phyloP scores from a whole-genome alignment of 257 asterid genomes.

The Ehretia macrophylla region DNA sequence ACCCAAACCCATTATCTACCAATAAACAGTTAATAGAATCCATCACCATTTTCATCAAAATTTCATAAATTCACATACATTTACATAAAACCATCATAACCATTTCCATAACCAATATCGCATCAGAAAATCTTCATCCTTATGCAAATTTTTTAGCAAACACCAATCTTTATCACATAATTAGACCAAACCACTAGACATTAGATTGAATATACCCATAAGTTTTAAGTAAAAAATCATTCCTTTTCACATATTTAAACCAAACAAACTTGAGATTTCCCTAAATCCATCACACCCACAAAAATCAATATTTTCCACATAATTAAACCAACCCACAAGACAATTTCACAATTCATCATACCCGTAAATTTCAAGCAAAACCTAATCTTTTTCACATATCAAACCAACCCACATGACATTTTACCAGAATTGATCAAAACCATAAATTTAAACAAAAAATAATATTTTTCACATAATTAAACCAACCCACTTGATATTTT shows the following conservation, averaged over 20 bases:
- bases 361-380: neutral
- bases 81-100: neutral
- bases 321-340: neutral
- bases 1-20: neutral
- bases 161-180: neutral
- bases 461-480: neutral
- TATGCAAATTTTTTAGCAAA: neutral
- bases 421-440: neutral
- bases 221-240: neutral
- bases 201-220: neutral
- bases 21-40: neutral
- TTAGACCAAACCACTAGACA: neutral
- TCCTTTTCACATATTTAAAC: neutral
- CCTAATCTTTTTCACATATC: neutral
- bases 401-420: neutral
- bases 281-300: neutral
- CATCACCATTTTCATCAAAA: neutral
- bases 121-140: neutral
- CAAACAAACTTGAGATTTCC: neutral
- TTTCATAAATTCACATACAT: neutral
- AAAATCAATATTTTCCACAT: neutral
- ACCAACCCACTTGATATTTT: neutral
- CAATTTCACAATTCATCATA: neutral
- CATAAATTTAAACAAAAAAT: neutral
- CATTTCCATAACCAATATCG: constrained; percentile 5